Conservation (phyloP, 805 yeast genomes). For the Candida awuae region DNA sequence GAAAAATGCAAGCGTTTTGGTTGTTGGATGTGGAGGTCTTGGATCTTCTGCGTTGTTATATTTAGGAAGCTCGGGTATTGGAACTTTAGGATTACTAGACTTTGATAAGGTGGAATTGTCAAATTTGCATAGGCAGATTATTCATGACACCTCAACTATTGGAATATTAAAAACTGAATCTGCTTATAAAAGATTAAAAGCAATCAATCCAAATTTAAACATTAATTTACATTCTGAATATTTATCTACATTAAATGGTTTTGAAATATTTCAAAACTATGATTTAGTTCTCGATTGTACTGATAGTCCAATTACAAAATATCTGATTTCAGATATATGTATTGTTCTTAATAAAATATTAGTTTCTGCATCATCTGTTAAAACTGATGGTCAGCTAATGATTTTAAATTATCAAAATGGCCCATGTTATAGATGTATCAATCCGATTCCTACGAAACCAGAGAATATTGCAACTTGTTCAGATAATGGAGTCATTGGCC, state of each 20-base stretch:
- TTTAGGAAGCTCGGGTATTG: conserved; percentile 83
- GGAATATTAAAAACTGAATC: conserved; percentile 73
- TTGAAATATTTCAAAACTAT: conserved; percentile 51
- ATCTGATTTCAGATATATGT: conserved; percentile 77
- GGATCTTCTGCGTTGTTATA: conserved; percentile 90
- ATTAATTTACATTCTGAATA: conserved; percentile 46
- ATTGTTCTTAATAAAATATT: conserved; percentile 62
- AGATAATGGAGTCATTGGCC: conserved; percentile 93
- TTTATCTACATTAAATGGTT: conserved; percentile 49
- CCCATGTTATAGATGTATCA: conserved; percentile 93
- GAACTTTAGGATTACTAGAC: conserved; percentile 78
- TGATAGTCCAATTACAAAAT: conserved; percentile 83
- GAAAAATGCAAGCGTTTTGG: conserved; percentile 52
- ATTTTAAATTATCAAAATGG: conserved; percentile 67
- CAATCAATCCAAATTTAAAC: conserved; percentile 61
- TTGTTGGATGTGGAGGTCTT: conserved; percentile 94
- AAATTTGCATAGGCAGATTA: conserved; percentile 82
- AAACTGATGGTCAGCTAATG: conserved; percentile 83
- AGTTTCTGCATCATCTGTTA: conserved; percentile 86
- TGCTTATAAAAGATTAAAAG: conserved; percentile 48
- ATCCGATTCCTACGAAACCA: conserved; percentile 86
- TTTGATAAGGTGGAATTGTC: conserved; percentile 77
- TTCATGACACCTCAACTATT: conserved; percentile 60
- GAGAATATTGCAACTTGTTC: conserved; percentile 75
- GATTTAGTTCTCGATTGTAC: conserved; percentile 89